phyloP scores from a whole-genome alignment of 805 yeast species.

The Candida piceae region DNA sequence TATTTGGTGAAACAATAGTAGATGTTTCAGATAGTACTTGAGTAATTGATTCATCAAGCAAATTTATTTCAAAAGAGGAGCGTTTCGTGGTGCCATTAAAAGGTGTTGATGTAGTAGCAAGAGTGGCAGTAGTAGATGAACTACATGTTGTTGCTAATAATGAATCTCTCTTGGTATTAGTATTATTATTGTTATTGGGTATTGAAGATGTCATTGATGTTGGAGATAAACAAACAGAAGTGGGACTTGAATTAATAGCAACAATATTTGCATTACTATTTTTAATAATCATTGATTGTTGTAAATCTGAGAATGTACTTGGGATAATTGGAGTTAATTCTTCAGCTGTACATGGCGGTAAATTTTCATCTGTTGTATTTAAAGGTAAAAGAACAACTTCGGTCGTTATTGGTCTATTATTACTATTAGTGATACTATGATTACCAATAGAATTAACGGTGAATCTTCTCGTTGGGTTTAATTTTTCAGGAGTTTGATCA shows the following conservation, averaged over 20 bases:
- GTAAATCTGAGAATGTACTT: constrained; percentile 4
- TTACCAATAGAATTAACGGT: background rate
- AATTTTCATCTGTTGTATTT: constrained; percentile 23
- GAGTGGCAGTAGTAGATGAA: constrained; percentile 13
- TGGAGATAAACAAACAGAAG: constrained; percentile 2
- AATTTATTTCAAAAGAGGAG: constrained; percentile 2
- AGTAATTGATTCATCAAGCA: constrained; percentile 5
- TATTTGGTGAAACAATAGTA: constrained; percentile 1
- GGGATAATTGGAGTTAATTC: constrained; percentile 25
- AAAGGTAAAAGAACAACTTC: constrained; percentile 24
- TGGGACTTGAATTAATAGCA: background rate
- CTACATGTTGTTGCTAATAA: constrained; percentile 8
- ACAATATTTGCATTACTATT: constrained; percentile 1
- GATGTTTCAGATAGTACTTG: constrained; percentile 10
- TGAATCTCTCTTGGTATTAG: constrained; percentile 6
- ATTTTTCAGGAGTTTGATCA: background rate
- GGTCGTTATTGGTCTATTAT: background rate
- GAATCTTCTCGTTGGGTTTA: background rate
- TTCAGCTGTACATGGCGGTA: constrained; percentile 26
- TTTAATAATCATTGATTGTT: constrained; percentile 3
- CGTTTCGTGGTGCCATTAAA: constrained; percentile 3
- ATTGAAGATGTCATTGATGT: constrained; percentile 1
- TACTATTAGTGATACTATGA: background rate
- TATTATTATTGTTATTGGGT: constrained; percentile 1
- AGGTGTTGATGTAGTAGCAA: constrained; percentile 3